Evolutionary conservation across 176 grass and related monocot genomes (phyloP), one percentile per base, ranked within the genome.

Genomic region (Tillandsia fasciculata): DNA sequence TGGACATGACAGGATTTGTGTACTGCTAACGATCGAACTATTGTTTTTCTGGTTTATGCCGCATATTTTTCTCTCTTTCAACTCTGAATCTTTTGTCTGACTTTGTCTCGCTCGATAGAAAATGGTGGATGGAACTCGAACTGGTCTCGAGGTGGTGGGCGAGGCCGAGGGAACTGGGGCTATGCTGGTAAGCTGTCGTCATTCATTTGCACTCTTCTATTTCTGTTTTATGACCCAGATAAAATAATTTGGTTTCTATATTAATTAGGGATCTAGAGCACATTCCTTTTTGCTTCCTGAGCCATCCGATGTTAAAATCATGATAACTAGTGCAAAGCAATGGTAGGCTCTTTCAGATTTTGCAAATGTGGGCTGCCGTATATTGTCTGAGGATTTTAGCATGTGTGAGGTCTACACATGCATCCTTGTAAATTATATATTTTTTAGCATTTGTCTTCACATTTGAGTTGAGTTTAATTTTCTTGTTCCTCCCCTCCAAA

Each of bases 111-210:
- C n/a, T 23, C 22, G n/a, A 2, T 75, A 93, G 90, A 89, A 67
- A 93, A 93, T 76, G 90, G 90, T 70, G 87, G 87, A 65, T 96
- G 83, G 86, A 87, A 76, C 59, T 79, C 85, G 77, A 89, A 85
- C 74, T 74, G 72, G 71, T 78, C 66, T 65, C 82, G 76, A 80
- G 92, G 83, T 2, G 82, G 87, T 8, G 76, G 88, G 3, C 69
- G 83, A 58, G 90, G 90, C 53, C 80, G 90, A 84, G 90, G 77
- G 69, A 82, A 81, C 53, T 93, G 80, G 90, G 81, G 87, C 50
- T 93, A 88, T 23, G 68, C 80, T 81, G 90, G 90, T 93, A 79
- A 42, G 69, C 28, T 85, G n/a, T 70, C 15, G 49, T 58, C 66
- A 74, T 50, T 52, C 42, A 47, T 66, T 15, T 47, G 17, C 17